Base-by-base conservation (phyloP, 306 rosid species). In the Lithocarpus polystachyus region DNA sequence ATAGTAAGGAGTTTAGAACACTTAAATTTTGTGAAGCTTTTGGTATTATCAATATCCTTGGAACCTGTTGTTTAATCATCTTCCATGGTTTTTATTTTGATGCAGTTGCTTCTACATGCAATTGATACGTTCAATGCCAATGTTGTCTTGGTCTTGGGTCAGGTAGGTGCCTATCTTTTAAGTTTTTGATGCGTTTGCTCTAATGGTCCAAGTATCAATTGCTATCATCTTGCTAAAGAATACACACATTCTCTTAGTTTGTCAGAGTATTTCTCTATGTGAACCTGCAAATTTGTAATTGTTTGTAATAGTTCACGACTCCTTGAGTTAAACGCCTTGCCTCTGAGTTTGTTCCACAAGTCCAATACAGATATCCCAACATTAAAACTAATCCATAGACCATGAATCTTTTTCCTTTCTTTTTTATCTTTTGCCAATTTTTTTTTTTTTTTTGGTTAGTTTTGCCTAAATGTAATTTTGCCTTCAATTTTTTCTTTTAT, bases 81-180 rank as follows among this genome's bases (percentile, higher is more conserved):
- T 74, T 43, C 54, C 40, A 2, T 48, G 67, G 43, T 43, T 43
- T 85, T 23, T 68, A 28, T 78, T 77, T 79, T 83, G 56, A 64
- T 88, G 88, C 92, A 95, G 99, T 83, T 95, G 91, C 96, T 93
- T 53, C 92, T 93, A 79, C 99, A 93, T 88, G 92, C 98, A 52
- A 90, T 91, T 73, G 93, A 87, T 31, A 86, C 98, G 15, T 85
- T 91, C 85, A 89, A 95, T 85, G 97, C 87, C 77, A 89, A 91
- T 73, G 97, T 95, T 76, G 92, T 93, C 81, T 78, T 95, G 88
- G 98, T 95, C 86, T 81, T 95, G 88, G 99, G 98, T 60, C 99
- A 95, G 94, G 99, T 95, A 86, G 22, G 79, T 81, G 68, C 64
- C 72, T 61, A 73, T 57, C 24, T 22, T 67, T 61, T 10, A 14